These are phyloP conservation scores for Protomyces arabidopsidicola DNA, from an alignment of 1,139 yeast species.

Conservation along the genomic window DNA sequence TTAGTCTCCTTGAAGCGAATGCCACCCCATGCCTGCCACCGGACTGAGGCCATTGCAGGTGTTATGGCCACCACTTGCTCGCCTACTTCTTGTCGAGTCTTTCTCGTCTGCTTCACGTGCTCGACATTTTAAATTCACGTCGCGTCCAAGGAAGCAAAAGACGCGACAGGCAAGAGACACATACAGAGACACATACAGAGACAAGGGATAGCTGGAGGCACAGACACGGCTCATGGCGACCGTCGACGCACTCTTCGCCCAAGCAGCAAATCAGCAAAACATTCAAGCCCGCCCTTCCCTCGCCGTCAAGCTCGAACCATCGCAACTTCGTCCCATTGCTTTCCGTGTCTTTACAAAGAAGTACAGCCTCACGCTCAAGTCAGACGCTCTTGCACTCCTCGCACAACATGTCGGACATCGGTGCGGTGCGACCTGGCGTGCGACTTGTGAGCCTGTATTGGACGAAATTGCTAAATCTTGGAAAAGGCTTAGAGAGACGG, in stretches of 20 bases:
- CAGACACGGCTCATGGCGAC: background rate
- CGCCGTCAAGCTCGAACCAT: slow-evolving; percentile 72
- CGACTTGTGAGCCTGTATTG: slow-evolving; percentile 59
- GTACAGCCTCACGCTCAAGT: slow-evolving; percentile 83
- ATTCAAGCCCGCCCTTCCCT: slow-evolving; percentile 37
- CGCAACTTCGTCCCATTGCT: slow-evolving; percentile 84
- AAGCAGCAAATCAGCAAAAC: background rate
- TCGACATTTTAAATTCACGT: background rate
- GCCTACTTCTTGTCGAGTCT: background rate
- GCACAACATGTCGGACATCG: slow-evolving; percentile 68
- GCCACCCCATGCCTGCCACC: slow-evolving; percentile 21
- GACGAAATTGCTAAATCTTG: slow-evolving; percentile 77
- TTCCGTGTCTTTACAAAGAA: slow-evolving; percentile 85
- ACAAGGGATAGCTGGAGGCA: background rate
- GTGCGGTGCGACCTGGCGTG: slow-evolving; percentile 85
- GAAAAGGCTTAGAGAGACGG: slow-evolving; percentile 46
- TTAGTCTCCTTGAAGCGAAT: slow-evolving; percentile 11
- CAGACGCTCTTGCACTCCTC: slow-evolving; percentile 69
- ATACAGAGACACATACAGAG: background rate
- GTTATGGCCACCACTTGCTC: too few relatives aligned
- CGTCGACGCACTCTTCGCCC: background rate
- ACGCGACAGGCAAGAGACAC: background rate
- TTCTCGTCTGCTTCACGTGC: background rate
- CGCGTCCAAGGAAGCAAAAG: background rate
- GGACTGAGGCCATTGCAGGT: slow-evolving; percentile 6